A percentile compares a stretch with the other conserved stretches of the same genome.
These are phyloP conservation scores for Cetradonia linearis DNA, from an alignment of 495 filamentous ascomycete species.

Conservation along the genomic window DNA sequence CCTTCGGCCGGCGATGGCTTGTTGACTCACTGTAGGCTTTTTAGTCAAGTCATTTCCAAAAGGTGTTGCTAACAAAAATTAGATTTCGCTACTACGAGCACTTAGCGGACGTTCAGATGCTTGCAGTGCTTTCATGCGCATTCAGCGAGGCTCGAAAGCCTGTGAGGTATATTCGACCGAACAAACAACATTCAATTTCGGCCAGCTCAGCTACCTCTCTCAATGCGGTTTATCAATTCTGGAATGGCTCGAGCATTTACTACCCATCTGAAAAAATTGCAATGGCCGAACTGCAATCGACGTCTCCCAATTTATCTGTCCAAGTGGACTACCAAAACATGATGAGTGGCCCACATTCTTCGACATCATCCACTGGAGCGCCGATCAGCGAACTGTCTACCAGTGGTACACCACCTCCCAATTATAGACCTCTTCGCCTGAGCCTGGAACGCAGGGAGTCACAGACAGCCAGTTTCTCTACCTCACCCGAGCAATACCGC, in stretches of 20 bases:
- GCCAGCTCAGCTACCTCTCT: background rate
- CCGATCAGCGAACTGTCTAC: conserved; percentile 37
- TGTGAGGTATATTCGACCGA: too few species aligned
- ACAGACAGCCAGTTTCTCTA: conserved; percentile 52
- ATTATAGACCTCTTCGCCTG: conserved; percentile 17
- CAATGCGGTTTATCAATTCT: background rate
- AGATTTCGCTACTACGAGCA: conserved; percentile 68
- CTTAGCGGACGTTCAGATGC: conserved; percentile 79
- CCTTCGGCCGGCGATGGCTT: conserved; percentile 63
- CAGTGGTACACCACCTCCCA: conserved; percentile 56
- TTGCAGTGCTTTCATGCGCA: conserved; percentile 88
- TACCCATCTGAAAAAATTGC: conserved; percentile 52
- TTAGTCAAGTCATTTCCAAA: background rate
- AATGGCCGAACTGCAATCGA: conserved; percentile 38
- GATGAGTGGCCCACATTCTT: conserved; percentile 15
- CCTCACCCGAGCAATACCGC: conserved; percentile 58
- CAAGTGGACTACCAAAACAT: conserved; percentile 11
- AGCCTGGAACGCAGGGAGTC: conserved; percentile 29
- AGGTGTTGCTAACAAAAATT: conserved; percentile 29
- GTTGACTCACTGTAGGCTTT: conserved; percentile 39
- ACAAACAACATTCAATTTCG: background rate
- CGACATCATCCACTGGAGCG: conserved; percentile 16
- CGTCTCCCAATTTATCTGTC: conserved; percentile 9
- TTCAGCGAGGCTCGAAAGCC: conserved; percentile 48
- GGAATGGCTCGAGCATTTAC: conserved; percentile 53